phyloP scores from a whole-genome alignment of 2,329 filamentous ascomycete genomes.

The Colletotrichum liriopes region DNA sequence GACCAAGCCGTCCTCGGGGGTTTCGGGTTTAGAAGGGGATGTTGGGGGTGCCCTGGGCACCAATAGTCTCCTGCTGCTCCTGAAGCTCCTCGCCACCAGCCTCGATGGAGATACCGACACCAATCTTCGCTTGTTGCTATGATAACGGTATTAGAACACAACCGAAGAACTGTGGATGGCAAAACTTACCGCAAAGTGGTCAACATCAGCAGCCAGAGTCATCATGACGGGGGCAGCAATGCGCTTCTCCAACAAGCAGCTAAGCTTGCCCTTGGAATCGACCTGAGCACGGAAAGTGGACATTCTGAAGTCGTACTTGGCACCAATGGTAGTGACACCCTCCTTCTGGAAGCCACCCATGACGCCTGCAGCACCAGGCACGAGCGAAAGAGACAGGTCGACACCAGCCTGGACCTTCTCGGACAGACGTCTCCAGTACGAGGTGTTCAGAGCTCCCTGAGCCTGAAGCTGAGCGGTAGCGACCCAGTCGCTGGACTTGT shows the following conservation, averaged over 20 bases:
- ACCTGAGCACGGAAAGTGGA: constrained; percentile 96
- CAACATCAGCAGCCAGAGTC: constrained; percentile 96
- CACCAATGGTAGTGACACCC: constrained; percentile 90
- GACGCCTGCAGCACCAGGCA: constrained; percentile 74
- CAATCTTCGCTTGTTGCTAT: constrained; percentile 95
- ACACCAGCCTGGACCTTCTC: constrained; percentile 98
- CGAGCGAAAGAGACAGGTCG: constrained; percentile 91
- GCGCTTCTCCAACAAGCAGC: constrained; percentile 94
- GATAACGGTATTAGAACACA: constrained; percentile 49
- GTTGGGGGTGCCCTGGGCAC: constrained; percentile 68
- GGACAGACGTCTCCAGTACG: constrained; percentile 93
- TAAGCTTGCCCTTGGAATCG: constrained; percentile 94
- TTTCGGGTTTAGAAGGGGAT: constrained; percentile 74
- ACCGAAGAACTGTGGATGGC: not conserved
- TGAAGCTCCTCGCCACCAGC: constrained; percentile 87
- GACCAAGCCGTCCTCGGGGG: constrained; percentile 17
- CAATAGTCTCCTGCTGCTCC: constrained; percentile 81
- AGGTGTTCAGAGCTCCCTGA: constrained; percentile 89
- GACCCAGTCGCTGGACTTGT: constrained; percentile 94
- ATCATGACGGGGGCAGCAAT: constrained; percentile 93
- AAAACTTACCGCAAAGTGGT: constrained; percentile 89
- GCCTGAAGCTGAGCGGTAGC: constrained; percentile 88
- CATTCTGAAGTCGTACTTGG: constrained; percentile 98
- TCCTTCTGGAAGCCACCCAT: constrained; percentile 89
- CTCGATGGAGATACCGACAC: constrained; percentile 93